phyloP scores from a whole-genome alignment of 768 basidiomycete genomes.

The Mycena venus region DNA sequence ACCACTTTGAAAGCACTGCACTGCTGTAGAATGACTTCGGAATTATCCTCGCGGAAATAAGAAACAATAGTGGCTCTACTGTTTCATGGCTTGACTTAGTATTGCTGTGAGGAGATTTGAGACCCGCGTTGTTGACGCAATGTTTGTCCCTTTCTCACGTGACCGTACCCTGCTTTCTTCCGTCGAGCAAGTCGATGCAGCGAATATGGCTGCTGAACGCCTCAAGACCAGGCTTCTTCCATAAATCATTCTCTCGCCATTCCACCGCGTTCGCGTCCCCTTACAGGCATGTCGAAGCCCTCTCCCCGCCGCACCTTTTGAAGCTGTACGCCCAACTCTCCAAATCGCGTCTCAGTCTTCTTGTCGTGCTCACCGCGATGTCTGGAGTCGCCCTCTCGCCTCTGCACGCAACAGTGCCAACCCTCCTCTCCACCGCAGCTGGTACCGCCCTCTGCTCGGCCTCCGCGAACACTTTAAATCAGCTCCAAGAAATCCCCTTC shows the following conservation, averaged over 20 bases:
- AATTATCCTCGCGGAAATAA: no score
- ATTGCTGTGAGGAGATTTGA: no score
- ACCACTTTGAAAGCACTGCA: no score
- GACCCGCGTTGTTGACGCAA: conserved; percentile 23
- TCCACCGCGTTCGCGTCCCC: conserved; percentile 30
- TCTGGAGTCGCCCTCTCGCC: conserved; percentile 95
- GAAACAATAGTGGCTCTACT: no score
- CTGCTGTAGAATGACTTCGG: no score
- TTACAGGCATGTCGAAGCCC: conserved; percentile 54
- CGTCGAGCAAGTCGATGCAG: background rate
- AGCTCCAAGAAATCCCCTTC: conserved; percentile 93
- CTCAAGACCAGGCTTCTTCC: conserved; percentile 24
- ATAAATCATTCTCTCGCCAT: conserved; percentile 22
- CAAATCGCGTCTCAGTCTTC: conserved; percentile 85
- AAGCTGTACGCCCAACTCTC: conserved; percentile 85
- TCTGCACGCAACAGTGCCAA: conserved; percentile 83
- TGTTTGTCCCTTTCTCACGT: background rate
- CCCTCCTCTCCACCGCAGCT: conserved; percentile 87
- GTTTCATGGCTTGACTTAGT: no score
- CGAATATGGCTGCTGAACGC: conserved; percentile 3
- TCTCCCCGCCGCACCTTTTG: conserved; percentile 67
- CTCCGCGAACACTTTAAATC: conserved; percentile 95
- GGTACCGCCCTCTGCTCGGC: conserved; percentile 94
- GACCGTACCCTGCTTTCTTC: background rate
- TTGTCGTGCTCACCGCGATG: conserved; percentile 92